phyloP scores from a whole-genome alignment of 495 filamentous ascomycete species.

The Talaromyces borbonicus region DNA sequence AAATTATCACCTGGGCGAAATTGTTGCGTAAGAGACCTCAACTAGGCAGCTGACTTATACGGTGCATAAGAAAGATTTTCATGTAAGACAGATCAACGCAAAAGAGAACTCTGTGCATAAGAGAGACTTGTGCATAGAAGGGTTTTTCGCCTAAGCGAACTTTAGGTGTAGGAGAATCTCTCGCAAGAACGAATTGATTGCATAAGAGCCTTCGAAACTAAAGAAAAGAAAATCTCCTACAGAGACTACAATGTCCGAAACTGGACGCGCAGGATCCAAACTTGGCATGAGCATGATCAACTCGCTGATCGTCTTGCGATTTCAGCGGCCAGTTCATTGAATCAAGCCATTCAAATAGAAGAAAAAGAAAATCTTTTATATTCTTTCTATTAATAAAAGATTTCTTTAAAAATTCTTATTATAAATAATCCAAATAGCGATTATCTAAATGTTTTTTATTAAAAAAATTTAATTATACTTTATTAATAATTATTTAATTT shows the following conservation, averaged over 20 bases:
- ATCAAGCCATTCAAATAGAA: too few species aligned
- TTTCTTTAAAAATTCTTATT: too few species aligned
- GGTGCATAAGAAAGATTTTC: slow-evolving; percentile 1
- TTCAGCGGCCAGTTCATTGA: background rate
- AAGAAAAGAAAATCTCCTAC: background rate
- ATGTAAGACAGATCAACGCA: slow-evolving; percentile 2
- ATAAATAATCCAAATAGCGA: too few species aligned
- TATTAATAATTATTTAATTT: too few species aligned
- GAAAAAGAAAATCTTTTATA: too few species aligned
- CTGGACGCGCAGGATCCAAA: background rate
- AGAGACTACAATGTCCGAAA: background rate
- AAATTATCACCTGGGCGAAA: background rate
- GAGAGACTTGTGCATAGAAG: background rate
- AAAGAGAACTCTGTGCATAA: slow-evolving; percentile 2
- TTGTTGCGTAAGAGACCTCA: background rate
- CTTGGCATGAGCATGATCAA: background rate
- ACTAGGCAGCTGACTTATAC: background rate
- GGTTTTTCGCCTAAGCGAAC: slow-evolving; percentile 1
- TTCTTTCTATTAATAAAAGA: too few species aligned
- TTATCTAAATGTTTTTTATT: too few species aligned
- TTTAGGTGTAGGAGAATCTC: background rate
- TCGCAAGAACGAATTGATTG: background rate
- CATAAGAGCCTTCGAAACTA: background rate
- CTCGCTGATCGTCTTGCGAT: background rate
- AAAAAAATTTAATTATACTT: too few species aligned